phyloP scores from a whole-genome alignment of 495 filamentous ascomycete genomes.

The Penicillium cataractarum region DNA sequence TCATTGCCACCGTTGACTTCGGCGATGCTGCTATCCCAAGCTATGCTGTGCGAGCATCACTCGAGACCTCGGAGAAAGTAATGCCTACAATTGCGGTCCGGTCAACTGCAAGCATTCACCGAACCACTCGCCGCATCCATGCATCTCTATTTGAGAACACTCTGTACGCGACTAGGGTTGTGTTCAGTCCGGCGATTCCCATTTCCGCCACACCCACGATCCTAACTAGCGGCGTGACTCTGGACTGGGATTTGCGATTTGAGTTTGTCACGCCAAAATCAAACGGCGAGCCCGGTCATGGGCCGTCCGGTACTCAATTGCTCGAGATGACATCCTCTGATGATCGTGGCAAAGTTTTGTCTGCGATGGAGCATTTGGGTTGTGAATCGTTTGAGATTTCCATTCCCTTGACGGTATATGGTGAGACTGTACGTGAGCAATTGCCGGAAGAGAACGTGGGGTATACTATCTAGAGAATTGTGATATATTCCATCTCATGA shows the following conservation, averaged over 20 bases:
- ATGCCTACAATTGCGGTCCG: constrained; percentile 79
- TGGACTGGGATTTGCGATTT: constrained; percentile 84
- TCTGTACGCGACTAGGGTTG: constrained; percentile 73
- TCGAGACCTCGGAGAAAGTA: constrained; percentile 81
- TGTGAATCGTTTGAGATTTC: constrained; percentile 91
- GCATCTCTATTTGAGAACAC: constrained; percentile 77
- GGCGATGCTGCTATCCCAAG: constrained; percentile 70
- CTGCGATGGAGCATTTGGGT: constrained; percentile 71
- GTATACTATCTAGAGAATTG: constrained; percentile 42
- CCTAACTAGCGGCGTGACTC: constrained; percentile 79
- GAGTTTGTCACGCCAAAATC: constrained; percentile 78
- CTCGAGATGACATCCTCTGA: constrained; percentile 65
- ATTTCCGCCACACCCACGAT: constrained; percentile 82
- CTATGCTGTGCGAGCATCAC: constrained; percentile 73
- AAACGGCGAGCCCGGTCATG: constrained; percentile 34
- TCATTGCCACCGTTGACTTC: constrained; percentile 84
- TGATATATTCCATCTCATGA: constrained; percentile 2
- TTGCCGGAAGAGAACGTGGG: constrained; percentile 51
- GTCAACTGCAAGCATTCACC: constrained; percentile 77
- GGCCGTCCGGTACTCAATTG: constrained; percentile 44
- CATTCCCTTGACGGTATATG: constrained; percentile 83
- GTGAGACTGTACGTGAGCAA: constrained; percentile 58
- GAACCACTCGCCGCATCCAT: constrained; percentile 81
- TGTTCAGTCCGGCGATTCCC: constrained; percentile 82
- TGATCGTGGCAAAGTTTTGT: constrained; percentile 71